Base-by-base conservation (phyloP, 805 yeast genomes). In the Saccharomycopsis selenospora region DNA sequence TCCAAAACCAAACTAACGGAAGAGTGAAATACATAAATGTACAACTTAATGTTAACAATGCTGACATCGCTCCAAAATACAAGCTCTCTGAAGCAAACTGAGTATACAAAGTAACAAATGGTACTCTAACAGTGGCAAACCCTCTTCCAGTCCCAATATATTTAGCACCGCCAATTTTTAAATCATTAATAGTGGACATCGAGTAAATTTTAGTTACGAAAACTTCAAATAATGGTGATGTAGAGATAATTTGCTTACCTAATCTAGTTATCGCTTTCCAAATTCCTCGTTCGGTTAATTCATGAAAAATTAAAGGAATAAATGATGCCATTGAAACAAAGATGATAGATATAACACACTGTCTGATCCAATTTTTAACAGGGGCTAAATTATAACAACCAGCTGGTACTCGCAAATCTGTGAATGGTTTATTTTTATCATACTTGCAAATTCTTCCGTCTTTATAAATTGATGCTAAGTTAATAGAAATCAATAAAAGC, bases 141-240 rank as follows among this genome's bases (percentile, higher is more conserved):
- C 89, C 89, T 65, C 95, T 72, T 13, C 93, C 93, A 1, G 93
- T 85, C 1, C 90, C 81, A 58, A 85, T 82, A 65, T 85, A 85
- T 58, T 79, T 72, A 2, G 95, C 95, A 54, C 91, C 93, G 45
- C 95, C 93, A 51, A 82, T 71, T 10, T 84, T 67, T 55, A 85
- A 65, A 64, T 85, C 89, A 54, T 77, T 79, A 40, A 75, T 67
- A 61, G 85, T 69, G 0, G 91, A 77, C 43, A 80, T 77, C 2
- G 91, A 81, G 61, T 85, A 85, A 6, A 84, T 77, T 57, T 82
- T 81, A 58, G 89, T 85, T 20, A 81, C 85, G 66, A 85, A 85
- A 3, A 85, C 80, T 61, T 85, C 95, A 59, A 85, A 85, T 57
- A 84, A 65, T 40, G 91, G 90, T 1, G 93, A 83, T 33, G 83